These are phyloP conservation scores for Prunus padus DNA, from an alignment of 306 rosid species.

Conservation along the genomic window DNA sequence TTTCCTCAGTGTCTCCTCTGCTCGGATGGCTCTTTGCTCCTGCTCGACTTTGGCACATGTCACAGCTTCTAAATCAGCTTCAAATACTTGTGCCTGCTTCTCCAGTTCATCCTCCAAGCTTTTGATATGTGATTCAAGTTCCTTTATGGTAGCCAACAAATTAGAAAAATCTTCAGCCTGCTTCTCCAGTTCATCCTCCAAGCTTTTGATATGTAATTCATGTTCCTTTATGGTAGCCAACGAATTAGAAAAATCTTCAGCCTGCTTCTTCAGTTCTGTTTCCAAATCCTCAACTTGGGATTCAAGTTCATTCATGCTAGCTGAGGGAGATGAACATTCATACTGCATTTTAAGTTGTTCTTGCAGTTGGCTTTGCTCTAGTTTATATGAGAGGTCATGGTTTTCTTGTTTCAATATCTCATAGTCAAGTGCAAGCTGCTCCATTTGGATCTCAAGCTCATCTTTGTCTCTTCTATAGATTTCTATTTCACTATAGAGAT, in stretches of 20 bases:
- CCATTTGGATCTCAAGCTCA: constrained; percentile 93
- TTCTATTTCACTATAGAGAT: constrained; percentile 80
- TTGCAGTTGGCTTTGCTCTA: constrained; percentile 86
- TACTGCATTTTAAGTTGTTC: constrained; percentile 79
- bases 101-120: too few relatives aligned
- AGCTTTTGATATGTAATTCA: constrained; percentile 53
- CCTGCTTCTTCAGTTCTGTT: constrained; percentile 64
- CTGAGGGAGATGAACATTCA: constrained; percentile 62
- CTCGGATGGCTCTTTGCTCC: constrained; percentile 87
- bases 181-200: constrained; percentile 78
- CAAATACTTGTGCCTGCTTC: constrained; percentile 64
- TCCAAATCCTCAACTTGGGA: constrained; percentile 60
- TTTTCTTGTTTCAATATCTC: constrained; percentile 97
- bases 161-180: too few relatives aligned
- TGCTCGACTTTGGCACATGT: constrained; percentile 69
- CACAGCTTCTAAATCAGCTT: constrained; percentile 70
- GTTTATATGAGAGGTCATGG: constrained; percentile 66
- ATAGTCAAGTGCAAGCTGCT: constrained; percentile 96
- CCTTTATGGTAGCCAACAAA: too few relatives aligned
- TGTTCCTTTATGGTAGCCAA: constrained; percentile 65
- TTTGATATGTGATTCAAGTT: too few relatives aligned
- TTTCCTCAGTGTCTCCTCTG: constrained; percentile 78
- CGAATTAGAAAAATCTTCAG: constrained; percentile 67
- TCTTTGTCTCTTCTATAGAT: constrained; percentile 85
- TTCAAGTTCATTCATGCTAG: constrained; percentile 55